These are phyloP conservation scores for Eleusine indica DNA, from an alignment of 176 grass and related monocot genomes.

Conservation along the genomic window DNA sequence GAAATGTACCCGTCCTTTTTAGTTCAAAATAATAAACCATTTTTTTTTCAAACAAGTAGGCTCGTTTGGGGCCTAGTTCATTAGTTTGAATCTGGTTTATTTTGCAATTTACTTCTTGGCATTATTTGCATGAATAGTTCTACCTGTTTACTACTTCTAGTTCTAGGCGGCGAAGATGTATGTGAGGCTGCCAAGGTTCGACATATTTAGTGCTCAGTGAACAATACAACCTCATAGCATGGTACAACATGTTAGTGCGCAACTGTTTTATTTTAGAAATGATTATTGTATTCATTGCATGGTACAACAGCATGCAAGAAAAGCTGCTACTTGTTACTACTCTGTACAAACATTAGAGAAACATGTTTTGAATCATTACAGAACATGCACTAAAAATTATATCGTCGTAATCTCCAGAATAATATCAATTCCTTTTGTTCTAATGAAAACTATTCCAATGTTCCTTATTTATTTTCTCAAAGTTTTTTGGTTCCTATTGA, in stretches of 20 bases:
- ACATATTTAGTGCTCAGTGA: no score
- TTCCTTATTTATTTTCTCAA: background rate
- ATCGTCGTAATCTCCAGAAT: background rate
- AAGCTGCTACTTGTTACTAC: no score
- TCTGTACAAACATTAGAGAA: no score
- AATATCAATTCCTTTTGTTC: constrained; percentile 13
- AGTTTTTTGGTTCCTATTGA: background rate
- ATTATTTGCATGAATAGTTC: constrained; percentile 1
- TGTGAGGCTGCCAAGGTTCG: no score
- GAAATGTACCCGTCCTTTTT: background rate
- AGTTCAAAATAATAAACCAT: no score
- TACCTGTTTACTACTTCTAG: background rate
- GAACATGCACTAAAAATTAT: background rate
- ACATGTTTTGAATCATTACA: no score
- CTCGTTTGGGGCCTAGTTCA: no score
- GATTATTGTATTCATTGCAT: no score
- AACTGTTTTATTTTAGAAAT: background rate
- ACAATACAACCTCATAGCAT: background rate
- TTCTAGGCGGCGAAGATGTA: background rate
- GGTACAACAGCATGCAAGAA: no score
- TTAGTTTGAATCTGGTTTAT: no score
- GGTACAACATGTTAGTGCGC: background rate
- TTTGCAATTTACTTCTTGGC: constrained; percentile 5
- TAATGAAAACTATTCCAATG: background rate
- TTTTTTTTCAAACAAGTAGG: no score